Base-by-base conservation (phyloP, 176 grass and related monocot genomes). In the Areca catechu region DNA sequence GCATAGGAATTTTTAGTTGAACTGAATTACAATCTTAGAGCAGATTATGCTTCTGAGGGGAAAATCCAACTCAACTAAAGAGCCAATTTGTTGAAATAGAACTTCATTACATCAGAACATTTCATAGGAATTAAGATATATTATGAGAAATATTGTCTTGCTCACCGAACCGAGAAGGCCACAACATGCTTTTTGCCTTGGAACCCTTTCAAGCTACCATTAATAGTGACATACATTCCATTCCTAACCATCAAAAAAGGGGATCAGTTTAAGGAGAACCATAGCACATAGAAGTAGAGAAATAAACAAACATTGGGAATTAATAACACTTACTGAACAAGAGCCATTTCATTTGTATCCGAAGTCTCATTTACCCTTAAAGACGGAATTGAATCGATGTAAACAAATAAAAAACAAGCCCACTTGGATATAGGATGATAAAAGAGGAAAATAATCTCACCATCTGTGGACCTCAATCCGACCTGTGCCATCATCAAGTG, bases 401-500 rank as follows among this genome's bases (percentile, higher is more conserved):
- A 15, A 52, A 19, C 27, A 29, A 29, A 6, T 29, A 6, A 29
- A 10, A 70, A 61, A 61, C 12, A 43, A 43, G 12, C 34, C 34
- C 9, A 43, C 34, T 12, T 19, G 56, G 18, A 30, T 67, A 60
- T 68, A 54, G 27, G 19, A 51, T 30, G 54, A 43, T 62, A 61
- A 25, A 25, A 53, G 17, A 72, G 56, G 17, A 37, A 19, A 56
- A 24, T 69, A 22, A 80, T 53, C 80, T 63, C 56, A 91, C 92
- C 92, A 97, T 30, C 92, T 77, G 67, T 68, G 84, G 63, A 97
- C 75, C 54, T 69, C 75, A 58, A 97, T 74, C 71, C 66, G 82
- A 58, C 86, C 81, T 15, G 92, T 91, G 55, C 92, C 83, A 77
- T 97, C 92, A 73, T 97, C 86, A 43, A 97, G 80, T 52, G 49